Percentiles rank a stretch among this genome's conserved stretches.
These are phyloP conservation scores for Flaveria bidentis DNA, from an alignment of 129 eudicot genomes.

Conservation along the genomic window DNA sequence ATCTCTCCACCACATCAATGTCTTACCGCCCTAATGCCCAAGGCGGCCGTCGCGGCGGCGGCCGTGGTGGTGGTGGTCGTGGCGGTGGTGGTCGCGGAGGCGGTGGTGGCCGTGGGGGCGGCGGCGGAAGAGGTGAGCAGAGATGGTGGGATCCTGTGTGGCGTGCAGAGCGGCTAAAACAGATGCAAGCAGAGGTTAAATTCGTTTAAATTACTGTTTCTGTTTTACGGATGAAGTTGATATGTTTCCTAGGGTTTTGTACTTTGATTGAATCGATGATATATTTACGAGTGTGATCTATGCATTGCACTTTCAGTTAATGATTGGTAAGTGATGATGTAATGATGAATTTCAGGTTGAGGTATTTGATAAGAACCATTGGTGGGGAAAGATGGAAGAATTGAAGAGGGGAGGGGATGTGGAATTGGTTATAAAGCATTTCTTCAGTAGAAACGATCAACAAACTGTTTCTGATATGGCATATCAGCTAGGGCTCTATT, in stretches of 20 bases:
- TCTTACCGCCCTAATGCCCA: conserved; percentile 76
- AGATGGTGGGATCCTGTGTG: conserved; percentile 99
- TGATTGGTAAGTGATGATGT: conserved; percentile 10
- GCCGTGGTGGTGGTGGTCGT: conserved; percentile 40
- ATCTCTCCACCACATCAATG: conserved; percentile 43
- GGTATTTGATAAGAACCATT: conserved; percentile 73
- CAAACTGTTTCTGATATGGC: conserved; percentile 74
- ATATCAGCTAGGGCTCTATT: conserved; percentile 73
- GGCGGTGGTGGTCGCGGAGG: conserved; percentile 51
- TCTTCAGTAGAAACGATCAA: conserved; percentile 71
- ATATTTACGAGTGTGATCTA: not conserved
- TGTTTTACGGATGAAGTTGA: not conserved
- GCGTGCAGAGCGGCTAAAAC: conserved; percentile 84
- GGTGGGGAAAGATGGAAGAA: conserved; percentile 81
- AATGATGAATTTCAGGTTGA: conserved; percentile 51
- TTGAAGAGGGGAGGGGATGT: conserved; percentile 69
- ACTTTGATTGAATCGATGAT: not conserved
- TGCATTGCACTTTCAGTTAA: not conserved
- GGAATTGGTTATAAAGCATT: conserved; percentile 69
- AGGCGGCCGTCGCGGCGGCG: conserved; percentile 85
- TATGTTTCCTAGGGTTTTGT: conserved; percentile 30
- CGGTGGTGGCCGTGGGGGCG: conserved; percentile 49
- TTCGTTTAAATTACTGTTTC: conserved; percentile 7
- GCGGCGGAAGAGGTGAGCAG: conserved; percentile 84
- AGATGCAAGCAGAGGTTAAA: conserved; percentile 66